Evolutionary conservation across 2,329 filamentous ascomycete genomes (phyloP).

Genomic region (Neoscytalidium dimidiatum): DNA sequence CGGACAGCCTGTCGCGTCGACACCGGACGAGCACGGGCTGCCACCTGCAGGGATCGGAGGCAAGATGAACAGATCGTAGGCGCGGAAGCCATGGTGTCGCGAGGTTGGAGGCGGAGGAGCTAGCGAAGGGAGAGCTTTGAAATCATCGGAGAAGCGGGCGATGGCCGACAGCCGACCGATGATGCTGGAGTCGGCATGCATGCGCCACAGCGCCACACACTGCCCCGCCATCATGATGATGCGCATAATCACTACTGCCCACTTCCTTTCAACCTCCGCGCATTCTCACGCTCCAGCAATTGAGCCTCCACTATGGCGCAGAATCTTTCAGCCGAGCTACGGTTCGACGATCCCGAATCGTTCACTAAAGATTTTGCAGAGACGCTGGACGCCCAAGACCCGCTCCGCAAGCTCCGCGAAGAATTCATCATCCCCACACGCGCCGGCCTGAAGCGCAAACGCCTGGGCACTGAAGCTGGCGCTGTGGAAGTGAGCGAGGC

Average conservation of each 20-base stretch:
- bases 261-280: background rate
- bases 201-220: background rate
- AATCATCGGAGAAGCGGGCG: constrained; percentile 10
- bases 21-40: constrained; percentile 1
- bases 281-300: background rate
- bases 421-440: constrained; percentile 80
- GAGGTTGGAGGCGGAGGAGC: background rate
- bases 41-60: constrained; percentile 25
- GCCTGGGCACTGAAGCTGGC: constrained; percentile 28
- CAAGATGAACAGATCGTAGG: constrained; percentile 34
- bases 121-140: background rate
- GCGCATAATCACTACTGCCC: background rate
- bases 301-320: background rate
- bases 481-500: background rate
- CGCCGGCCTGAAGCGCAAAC: constrained; percentile 67
- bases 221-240: constrained; percentile 5
- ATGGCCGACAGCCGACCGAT: background rate
- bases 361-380: constrained; percentile 35
- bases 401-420: constrained; percentile 50
- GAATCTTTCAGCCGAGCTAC: background rate
- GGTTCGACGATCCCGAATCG: constrained; percentile 23
- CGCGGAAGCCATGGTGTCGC: constrained; percentile 24
- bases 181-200: background rate
- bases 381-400: constrained; percentile 39
- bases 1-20: background rate